Evolutionary conservation across 176 grass and related monocot genomes (phyloP).

Genomic region (Carex parvula): DNA sequence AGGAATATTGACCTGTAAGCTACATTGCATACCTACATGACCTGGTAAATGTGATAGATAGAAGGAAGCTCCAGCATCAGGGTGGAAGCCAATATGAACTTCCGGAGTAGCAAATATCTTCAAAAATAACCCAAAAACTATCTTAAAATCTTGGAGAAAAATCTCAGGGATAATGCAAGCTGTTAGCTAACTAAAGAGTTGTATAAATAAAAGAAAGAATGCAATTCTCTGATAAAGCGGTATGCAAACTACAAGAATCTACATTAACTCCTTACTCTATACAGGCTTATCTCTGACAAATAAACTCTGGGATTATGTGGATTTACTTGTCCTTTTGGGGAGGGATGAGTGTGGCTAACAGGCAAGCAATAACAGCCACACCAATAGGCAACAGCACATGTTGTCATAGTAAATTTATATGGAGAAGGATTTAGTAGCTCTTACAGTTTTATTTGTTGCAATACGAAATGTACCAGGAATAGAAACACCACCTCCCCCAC

Average conservation of each 20-base stretch:
- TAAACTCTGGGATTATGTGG: not conserved
- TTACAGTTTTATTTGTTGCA: conserved; percentile 87
- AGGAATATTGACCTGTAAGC: not conserved
- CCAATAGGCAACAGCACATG: not conserved
- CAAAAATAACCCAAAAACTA: conserved; percentile 9
- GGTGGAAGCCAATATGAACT: conserved; percentile 95
- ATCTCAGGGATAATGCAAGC: not conserved
- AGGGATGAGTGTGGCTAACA: not conserved
- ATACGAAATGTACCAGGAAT: conserved; percentile 94
- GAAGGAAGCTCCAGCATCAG: conserved; percentile 94
- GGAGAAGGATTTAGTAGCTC: not conserved
- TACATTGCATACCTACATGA: conserved; percentile 64
- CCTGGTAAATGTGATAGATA: conserved; percentile 90
- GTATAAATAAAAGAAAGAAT: not conserved
- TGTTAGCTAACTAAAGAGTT: not conserved
- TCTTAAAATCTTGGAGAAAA: not conserved
- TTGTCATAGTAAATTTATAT: not conserved
- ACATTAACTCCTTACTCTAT: not conserved
- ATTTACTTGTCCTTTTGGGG: not conserved
- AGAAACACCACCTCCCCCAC: conserved; percentile 87
- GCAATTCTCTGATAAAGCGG: not conserved
- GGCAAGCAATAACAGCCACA: not conserved
- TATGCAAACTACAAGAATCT: not conserved
- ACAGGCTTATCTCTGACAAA: not conserved
- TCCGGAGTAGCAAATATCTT: conserved; percentile 95